Percentiles rank a stretch among this genome's conserved stretches.
phyloP scores from a whole-genome alignment of 441 rosid genomes.

The Croton setiger region DNA sequence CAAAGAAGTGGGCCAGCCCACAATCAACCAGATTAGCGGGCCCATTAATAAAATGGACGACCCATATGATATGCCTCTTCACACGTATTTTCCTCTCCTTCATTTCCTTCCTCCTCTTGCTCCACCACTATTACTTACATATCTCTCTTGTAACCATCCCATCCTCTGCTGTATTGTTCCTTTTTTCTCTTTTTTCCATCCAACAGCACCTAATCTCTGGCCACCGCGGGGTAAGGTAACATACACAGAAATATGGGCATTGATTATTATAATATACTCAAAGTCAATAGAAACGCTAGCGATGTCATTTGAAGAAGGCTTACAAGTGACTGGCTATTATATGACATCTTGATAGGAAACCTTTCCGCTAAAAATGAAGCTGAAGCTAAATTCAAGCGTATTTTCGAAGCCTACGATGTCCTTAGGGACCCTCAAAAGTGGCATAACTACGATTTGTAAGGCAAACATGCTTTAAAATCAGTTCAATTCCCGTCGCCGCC shows the following conservation, averaged over 20 bases:
- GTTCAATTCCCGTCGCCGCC: slow-evolving; percentile 55
- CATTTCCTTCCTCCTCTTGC: not conserved
- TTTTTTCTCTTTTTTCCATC: slow-evolving; percentile 13
- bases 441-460: slow-evolving; percentile 87
- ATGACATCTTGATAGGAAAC: slow-evolving; percentile 96
- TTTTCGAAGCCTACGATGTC: slow-evolving; percentile 91
- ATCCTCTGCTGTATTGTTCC: slow-evolving; percentile 1
- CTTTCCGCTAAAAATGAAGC: slow-evolving; percentile 63
- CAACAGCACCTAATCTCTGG: slow-evolving; percentile 23
- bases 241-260: slow-evolving; percentile 38
- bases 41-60: not conserved
- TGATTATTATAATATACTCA: slow-evolving; percentile 80
- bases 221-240: not conserved
- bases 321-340: slow-evolving; percentile 88
- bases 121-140: no score
- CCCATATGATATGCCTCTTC: not conserved
- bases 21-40: not conserved
- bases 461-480: slow-evolving; percentile 78
- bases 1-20: slow-evolving; percentile 1
- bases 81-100: not conserved
- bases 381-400: slow-evolving; percentile 81
- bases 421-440: slow-evolving; percentile 79
- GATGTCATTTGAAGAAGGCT: slow-evolving; percentile 73
- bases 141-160: slow-evolving; percentile 21
- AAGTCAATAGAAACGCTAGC: slow-evolving; percentile 80